These are phyloP conservation scores for Adansonia madagascariensis DNA, from an alignment of 441 rosid species.

Conservation along the genomic window DNA sequence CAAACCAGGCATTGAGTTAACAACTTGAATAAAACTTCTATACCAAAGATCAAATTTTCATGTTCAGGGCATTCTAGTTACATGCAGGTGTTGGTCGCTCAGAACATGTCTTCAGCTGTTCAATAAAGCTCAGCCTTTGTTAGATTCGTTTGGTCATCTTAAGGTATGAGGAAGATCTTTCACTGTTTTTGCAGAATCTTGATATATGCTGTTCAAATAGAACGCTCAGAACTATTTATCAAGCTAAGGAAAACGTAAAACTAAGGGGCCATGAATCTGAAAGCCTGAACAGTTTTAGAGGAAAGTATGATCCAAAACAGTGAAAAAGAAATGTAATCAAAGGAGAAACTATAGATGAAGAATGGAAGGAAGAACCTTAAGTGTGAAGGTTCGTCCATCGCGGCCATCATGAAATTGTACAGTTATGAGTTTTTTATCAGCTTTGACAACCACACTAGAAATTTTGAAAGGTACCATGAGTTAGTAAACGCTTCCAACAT, in stretches of 20 bases:
- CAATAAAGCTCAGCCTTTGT: constrained; percentile 2
- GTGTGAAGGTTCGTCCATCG: constrained; percentile 96
- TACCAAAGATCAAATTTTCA: background rate
- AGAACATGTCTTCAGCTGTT: background rate
- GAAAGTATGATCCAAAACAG: constrained; percentile 24
- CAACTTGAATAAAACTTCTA: background rate
- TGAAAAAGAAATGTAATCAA: background rate
- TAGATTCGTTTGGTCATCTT: constrained; percentile 3
- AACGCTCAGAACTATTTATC: constrained; percentile 9
- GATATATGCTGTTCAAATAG: background rate
- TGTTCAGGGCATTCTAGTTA: constrained; percentile 16
- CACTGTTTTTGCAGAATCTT: constrained; percentile 15
- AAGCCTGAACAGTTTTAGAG: constrained; percentile 4
- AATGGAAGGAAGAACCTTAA: constrained; percentile 63
- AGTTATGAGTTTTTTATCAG: constrained; percentile 93
- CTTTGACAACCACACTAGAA: constrained; percentile 91
- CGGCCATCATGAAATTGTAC: constrained; percentile 97
- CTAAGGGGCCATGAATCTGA: constrained; percentile 6
- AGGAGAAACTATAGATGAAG: constrained; percentile 14
- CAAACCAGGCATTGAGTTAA: background rate
- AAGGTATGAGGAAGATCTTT: background rate
- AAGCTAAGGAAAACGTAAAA: constrained; percentile 13
- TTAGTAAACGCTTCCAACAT: constrained; percentile 41
- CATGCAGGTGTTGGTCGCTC: background rate
- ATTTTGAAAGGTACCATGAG: constrained; percentile 32